phyloP scores from a whole-genome alignment of 2,329 filamentous ascomycete genomes.

The Verticillium tricorpus region DNA sequence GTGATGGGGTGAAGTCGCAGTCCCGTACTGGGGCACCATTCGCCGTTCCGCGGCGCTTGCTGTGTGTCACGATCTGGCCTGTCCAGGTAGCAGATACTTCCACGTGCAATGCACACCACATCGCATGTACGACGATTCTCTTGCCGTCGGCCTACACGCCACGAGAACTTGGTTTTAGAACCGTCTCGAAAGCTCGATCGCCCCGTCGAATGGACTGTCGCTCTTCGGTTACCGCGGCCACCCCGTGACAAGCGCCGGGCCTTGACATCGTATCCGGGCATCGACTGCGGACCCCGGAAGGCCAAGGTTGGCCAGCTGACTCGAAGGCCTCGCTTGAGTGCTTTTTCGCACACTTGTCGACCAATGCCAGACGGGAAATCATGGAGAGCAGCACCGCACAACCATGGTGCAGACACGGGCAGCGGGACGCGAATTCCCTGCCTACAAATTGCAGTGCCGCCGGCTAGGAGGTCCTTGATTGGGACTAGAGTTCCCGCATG shows the following conservation, averaged over 20 bases:
- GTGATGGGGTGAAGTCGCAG: not conserved
- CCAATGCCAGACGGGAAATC: not conserved
- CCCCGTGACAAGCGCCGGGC: not conserved
- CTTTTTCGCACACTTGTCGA: not conserved
- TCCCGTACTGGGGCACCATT: not conserved
- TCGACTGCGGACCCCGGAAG: not conserved
- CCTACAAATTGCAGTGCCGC: not conserved
- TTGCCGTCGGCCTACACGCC: no score
- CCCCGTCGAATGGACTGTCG: not conserved
- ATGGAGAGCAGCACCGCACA: not conserved
- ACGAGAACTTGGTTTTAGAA: not conserved
- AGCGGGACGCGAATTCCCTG: not conserved
- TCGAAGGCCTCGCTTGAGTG: not conserved
- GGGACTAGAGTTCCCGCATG: not conserved
- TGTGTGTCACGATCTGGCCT: not conserved
- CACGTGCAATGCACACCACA: not conserved
- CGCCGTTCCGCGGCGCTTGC: no score
- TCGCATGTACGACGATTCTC: not conserved
- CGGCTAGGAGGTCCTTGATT: not conserved
- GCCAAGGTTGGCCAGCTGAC: not conserved
- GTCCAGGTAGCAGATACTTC: not conserved
- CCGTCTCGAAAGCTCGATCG: not conserved
- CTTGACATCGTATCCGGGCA: not conserved
- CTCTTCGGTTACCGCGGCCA: not conserved
- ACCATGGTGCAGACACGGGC: not conserved